Base-by-base conservation (phyloP, 257 asterid species). In the Primulina huaijiensis region DNA sequence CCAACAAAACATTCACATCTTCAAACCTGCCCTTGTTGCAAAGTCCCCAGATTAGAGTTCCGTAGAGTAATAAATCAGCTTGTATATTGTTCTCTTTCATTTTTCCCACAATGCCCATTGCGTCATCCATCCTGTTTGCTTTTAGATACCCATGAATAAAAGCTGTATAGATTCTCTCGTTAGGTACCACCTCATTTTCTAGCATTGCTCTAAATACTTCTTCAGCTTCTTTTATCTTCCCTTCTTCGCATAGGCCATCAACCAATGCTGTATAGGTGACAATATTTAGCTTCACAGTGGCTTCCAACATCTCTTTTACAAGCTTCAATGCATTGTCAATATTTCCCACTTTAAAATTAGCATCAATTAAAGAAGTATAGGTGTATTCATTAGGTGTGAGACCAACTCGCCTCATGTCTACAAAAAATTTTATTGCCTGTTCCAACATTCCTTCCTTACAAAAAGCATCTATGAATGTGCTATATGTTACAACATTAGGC, bases 341-440 rank as follows among this genome's bases (percentile, higher is more conserved):
- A 27, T 84, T 84, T 66, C 95, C 84, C 55, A 74, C 78, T 86
- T 90, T 92, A 79, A 81, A 92, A 67, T 81, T 86, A 27, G 96
- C 89, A 77, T 90, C 97, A 72, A 92, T 81, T 65, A 92, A 76
- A 40, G 98, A 90, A 67, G 93, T 88, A 79, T 80, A 92, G 30
- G 97, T 87, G 78, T 79, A 86, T 73, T 88, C 98, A 64, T 87
- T 90, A 65, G 97, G 98, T 74, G 64, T 67, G 62, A 92, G 86
- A 77, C 95, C 98, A 55, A 86, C 86, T 62, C 98, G 84, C 77
- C 87, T 87, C 98, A 92, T 90, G 78, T 90, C 97, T 31, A 90
- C 68, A 61, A 87, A 92, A 77, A 90, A 84, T 77, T 92, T 92
- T 53, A 92, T 80, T 40, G 96, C 95, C 69, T 89, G 88, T 69